Evolutionary conservation across 257 asterid species (phyloP).

Genomic region (Gentiana straminea): DNA sequence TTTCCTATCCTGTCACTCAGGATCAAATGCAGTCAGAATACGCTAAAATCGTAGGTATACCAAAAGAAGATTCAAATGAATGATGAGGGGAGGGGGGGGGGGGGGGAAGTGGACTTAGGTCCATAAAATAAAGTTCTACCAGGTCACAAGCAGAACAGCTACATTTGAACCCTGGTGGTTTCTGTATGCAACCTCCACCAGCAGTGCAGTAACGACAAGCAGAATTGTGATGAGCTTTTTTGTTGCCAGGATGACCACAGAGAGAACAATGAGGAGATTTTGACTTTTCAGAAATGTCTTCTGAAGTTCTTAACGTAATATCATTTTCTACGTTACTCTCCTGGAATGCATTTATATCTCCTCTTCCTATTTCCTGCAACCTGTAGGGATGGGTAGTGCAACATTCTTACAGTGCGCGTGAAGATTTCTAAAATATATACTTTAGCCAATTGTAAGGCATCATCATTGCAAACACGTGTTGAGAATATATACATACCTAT

Average conservation of each 20-base stretch:
- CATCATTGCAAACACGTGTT: slow-evolving; percentile 2
- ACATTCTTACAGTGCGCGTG: not conserved
- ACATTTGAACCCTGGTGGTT: slow-evolving; percentile 67
- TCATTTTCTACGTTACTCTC: slow-evolving; percentile 19
- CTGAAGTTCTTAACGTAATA: slow-evolving; percentile 13
- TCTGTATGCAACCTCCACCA: slow-evolving; percentile 42
- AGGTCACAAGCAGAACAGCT: slow-evolving; percentile 52
- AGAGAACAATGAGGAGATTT: slow-evolving; percentile 73
- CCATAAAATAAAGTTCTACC: slow-evolving; percentile 28
- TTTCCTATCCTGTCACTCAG: slow-evolving; percentile 50
- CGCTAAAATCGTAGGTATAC: not conserved
- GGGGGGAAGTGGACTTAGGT: not conserved
- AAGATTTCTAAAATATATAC: not conserved
- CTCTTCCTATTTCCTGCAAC: slow-evolving; percentile 54
- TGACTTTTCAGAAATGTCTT: slow-evolving; percentile 31
- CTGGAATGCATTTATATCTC: slow-evolving; percentile 21
- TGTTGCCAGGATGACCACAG: slow-evolving; percentile 96
- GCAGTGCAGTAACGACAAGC: slow-evolving; percentile 60
- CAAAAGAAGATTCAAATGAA: slow-evolving; percentile 7
- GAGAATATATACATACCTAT: slow-evolving; percentile 32
- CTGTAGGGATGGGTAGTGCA: slow-evolving; percentile 23
- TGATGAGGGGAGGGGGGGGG: not conserved
- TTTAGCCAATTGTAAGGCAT: slow-evolving; percentile 3
- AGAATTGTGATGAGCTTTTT: slow-evolving; percentile 58
- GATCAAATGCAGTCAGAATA: slow-evolving; percentile 1